Evolutionary conservation across 1,139 yeast species (phyloP).

Genomic region (Blastobotrys arbuscula): DNA sequence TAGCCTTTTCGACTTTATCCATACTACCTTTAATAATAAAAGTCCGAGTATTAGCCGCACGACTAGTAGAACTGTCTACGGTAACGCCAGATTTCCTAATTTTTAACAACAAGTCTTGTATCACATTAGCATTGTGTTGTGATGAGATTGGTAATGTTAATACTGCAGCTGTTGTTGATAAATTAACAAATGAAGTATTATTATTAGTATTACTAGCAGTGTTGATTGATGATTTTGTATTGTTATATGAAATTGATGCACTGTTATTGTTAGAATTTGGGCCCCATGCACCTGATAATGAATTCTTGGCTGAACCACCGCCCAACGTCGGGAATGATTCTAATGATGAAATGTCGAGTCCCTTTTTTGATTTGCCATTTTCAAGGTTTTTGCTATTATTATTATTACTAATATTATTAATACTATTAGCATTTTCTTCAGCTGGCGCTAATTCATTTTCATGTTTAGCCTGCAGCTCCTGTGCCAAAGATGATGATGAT

Average conservation of each 20-base stretch:
- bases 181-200: not conserved
- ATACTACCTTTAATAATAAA: constrained; percentile 78
- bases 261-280: constrained; percentile 7
- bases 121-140: constrained; percentile 18
- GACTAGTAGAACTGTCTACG: constrained; percentile 80
- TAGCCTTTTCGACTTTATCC: constrained; percentile 63
- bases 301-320: not conserved
- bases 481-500: constrained; percentile 26
- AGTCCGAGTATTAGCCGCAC: constrained; percentile 72
- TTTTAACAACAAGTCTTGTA: constrained; percentile 39
- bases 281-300: constrained; percentile 37
- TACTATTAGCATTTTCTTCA: not conserved
- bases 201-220: not conserved
- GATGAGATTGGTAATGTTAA: constrained; percentile 10
- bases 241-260: constrained; percentile 8
- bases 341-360: constrained; percentile 26
- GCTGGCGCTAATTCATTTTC: constrained; percentile 10
- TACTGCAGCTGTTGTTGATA: not conserved
- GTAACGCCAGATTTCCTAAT: constrained; percentile 63
- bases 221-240: constrained; percentile 13
- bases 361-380: constrained; percentile 8
- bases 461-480: constrained; percentile 29
- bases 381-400: constrained; percentile 2
- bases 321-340: constrained; percentile 73
- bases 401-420: constrained; percentile 5